Percentiles rank a stretch among this genome's conserved stretches.
Conservation (phyloP, 768 basidiomycete species). For the Boletellus ananas region DNA sequence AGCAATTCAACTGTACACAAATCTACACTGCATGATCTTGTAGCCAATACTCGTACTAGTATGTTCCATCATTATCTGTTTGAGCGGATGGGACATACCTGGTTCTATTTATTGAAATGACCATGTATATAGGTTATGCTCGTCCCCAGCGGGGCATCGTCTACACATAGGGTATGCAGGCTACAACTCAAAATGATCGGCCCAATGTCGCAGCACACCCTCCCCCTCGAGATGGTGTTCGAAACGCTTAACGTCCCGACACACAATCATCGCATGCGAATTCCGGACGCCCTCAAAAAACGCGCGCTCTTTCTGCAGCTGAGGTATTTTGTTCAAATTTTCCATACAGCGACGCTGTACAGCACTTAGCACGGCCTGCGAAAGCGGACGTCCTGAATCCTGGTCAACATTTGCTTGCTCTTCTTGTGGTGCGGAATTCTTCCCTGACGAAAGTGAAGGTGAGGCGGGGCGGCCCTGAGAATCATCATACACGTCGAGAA, state of each 20-base stretch:
- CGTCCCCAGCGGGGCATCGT: no score
- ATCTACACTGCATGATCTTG: no score
- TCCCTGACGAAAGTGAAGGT: constrained; percentile 4
- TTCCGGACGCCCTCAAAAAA: constrained; percentile 60
- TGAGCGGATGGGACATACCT: no score
- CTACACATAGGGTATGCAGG: neutral
- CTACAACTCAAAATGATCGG: constrained; percentile 52
- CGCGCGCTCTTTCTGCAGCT: constrained; percentile 64
- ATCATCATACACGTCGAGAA: constrained; percentile 57
- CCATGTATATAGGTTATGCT: no score
- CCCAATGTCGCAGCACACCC: constrained; percentile 70
- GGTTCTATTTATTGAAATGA: no score
- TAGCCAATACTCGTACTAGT: no score
- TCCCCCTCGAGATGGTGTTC: constrained; percentile 56
- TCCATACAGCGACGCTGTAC: constrained; percentile 54
- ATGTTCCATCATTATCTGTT: no score
- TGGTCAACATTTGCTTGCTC: neutral
- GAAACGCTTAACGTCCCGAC: constrained; percentile 61
- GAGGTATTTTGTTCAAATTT: constrained; percentile 64
- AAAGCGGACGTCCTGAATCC: constrained; percentile 13
- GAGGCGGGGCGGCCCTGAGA: constrained; percentile 26
- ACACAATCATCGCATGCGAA: constrained; percentile 69
- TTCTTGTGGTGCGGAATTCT: neutral
- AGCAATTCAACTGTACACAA: no score
- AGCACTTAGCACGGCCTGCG: constrained; percentile 49